Conservation (phyloP, 179 eudicot genomes). For the Vitellaria paradoxa region DNA sequence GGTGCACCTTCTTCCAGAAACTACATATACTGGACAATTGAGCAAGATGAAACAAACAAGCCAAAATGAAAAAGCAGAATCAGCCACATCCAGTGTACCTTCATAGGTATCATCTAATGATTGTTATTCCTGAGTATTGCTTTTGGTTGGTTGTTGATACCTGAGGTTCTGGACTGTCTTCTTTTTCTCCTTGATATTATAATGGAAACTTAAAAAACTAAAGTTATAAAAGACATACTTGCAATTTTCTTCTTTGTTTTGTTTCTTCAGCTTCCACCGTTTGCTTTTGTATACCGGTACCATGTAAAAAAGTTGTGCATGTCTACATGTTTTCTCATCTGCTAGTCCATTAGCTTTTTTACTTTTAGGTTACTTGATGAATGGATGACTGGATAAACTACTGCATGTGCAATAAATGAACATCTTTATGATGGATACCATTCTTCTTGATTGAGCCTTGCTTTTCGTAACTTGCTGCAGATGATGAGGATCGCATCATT, state of each 20-base stretch:
- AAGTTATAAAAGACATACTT: neutral
- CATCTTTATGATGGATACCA: neutral
- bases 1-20: too few species aligned
- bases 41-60: neutral
- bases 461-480: conserved; percentile 35
- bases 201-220: neutral
- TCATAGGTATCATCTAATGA: too few species aligned
- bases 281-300: neutral
- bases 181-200: neutral
- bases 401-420: neutral
- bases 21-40: neutral
- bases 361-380: neutral
- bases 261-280: neutral
- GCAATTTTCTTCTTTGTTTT: neutral
- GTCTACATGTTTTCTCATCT: neutral
- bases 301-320: neutral
- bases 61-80: neutral
- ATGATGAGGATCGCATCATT: conserved; percentile 69
- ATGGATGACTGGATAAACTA: neutral
- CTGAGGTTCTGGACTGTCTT: neutral
- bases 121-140: neutral
- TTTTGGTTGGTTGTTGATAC: neutral
- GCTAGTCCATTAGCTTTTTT: neutral
- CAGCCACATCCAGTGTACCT: neutral
- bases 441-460: conserved; percentile 15